phyloP scores from a whole-genome alignment of 192 early-diverging fungal genomes.

The Dissophora ornata region DNA sequence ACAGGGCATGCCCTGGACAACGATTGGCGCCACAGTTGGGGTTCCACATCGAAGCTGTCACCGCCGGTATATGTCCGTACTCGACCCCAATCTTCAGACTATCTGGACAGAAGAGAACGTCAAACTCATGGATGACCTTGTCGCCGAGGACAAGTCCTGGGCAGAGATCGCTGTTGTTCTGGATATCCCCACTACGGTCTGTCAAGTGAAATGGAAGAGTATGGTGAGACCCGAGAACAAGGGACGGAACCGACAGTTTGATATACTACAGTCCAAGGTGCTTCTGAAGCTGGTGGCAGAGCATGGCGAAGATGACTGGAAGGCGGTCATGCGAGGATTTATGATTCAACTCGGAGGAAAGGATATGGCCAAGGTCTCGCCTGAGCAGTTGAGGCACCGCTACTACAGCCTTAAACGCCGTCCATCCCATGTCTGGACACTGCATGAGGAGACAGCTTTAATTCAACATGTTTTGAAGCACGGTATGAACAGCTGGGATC shows the following conservation, averaged over 20 bases:
- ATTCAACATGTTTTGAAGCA: slow-evolving; percentile 51
- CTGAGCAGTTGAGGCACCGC: slow-evolving; percentile 36
- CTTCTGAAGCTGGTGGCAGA: slow-evolving; percentile 29
- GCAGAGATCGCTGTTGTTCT: slow-evolving; percentile 13
- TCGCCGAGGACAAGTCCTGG: slow-evolving; percentile 34
- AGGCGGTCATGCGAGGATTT: slow-evolving; percentile 28
- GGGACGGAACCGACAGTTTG: slow-evolving; percentile 32
- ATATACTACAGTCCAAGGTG: slow-evolving; percentile 36
- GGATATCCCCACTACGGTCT: neutral
- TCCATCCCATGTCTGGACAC: slow-evolving; percentile 8
- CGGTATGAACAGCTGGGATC: slow-evolving; percentile 23
- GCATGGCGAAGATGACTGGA: slow-evolving; percentile 47
- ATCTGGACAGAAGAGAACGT: slow-evolving; percentile 20
- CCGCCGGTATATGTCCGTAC: slow-evolving; percentile 15
- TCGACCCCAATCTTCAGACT: slow-evolving; percentile 15
- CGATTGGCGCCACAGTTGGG: slow-evolving; percentile 27
- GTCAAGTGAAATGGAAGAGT: slow-evolving; percentile 36
- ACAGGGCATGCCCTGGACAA: slow-evolving; percentile 17
- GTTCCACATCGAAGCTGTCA: slow-evolving; percentile 31
- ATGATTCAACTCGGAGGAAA: slow-evolving; percentile 43
- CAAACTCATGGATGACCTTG: slow-evolving; percentile 4
- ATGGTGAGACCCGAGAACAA: slow-evolving; percentile 13
- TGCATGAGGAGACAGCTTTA: slow-evolving; percentile 35
- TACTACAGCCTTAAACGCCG: slow-evolving; percentile 23
- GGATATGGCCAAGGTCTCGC: slow-evolving; percentile 47